A percentile compares a stretch with the other conserved stretches of the same genome.
Evolutionary conservation across 2,329 filamentous ascomycete species (phyloP).

Genomic region (Aspergillus sp.): DNA sequence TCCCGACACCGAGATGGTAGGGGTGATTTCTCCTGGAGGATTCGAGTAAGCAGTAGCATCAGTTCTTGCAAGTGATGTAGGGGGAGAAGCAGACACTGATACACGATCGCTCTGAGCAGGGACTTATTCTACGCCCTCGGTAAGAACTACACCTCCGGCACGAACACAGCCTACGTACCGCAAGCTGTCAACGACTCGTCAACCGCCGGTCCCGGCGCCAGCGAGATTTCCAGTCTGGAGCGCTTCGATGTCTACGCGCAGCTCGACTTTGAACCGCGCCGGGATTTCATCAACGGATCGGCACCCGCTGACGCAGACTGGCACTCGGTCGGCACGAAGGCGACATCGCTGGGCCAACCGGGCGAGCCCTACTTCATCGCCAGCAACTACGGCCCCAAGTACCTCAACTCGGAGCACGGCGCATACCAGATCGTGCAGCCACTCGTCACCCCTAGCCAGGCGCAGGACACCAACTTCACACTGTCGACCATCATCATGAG

Average conservation of each 20-base stretch:
- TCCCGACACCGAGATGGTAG: conserved; percentile 48
- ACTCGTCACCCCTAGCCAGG: conserved; percentile 41
- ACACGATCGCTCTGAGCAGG: conserved; percentile 6
- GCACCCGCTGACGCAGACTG: conserved; percentile 34
- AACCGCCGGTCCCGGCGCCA: conserved; percentile 24
- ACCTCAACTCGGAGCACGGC: conserved; percentile 37
- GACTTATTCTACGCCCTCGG: conserved; percentile 44
- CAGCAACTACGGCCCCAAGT: conserved; percentile 48
- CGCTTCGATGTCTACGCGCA: conserved; percentile 46
- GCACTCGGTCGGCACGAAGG: conserved; percentile 36
- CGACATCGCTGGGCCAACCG: conserved; percentile 33
- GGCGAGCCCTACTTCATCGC: conserved; percentile 44
- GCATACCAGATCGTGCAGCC: conserved; percentile 45
- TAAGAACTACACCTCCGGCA: conserved; percentile 34
- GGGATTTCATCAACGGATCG: conserved; percentile 42
- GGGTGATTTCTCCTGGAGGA: conserved; percentile 47
- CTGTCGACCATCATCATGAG: conserved; percentile 44
- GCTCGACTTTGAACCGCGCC: conserved; percentile 39
- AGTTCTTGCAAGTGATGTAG: no score
- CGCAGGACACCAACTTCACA: conserved; percentile 41
- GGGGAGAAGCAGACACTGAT: neutral
- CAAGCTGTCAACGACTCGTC: conserved; percentile 26
- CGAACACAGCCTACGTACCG: conserved; percentile 37
- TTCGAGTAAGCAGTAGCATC: conserved; percentile 40
- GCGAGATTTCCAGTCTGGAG: conserved; percentile 36